Evolutionary conservation across 768 basidiomycete genomes (phyloP).

Genomic region (Amylocystis lapponica): DNA sequence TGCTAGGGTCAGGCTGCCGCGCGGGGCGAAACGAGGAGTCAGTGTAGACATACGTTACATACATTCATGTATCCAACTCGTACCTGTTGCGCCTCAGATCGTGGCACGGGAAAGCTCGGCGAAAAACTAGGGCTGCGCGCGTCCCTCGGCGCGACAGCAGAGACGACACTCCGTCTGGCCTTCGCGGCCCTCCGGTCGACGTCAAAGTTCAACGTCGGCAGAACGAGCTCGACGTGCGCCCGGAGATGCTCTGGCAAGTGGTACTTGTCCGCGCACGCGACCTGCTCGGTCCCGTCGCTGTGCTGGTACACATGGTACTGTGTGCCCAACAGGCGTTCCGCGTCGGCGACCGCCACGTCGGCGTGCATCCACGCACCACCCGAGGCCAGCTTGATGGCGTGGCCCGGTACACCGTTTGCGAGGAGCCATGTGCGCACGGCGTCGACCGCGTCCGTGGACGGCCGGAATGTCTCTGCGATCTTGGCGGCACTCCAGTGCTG

Average conservation of each 20-base stretch:
- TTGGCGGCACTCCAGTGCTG: slow-evolving; percentile 41
- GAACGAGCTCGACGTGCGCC: slow-evolving; percentile 58
- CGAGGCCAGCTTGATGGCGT: slow-evolving; percentile 33
- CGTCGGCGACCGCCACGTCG: slow-evolving; percentile 36
- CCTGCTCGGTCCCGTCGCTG: slow-evolving; percentile 40
- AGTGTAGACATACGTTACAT: slow-evolving; percentile 2
- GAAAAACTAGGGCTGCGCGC: not conserved
- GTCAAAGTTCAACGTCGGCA: slow-evolving; percentile 68
- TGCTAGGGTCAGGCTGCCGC: not conserved
- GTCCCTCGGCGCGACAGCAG: slow-evolving; percentile 7
- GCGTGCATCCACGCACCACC: slow-evolving; percentile 42
- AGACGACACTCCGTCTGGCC: not conserved
- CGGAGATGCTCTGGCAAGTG: slow-evolving; percentile 55
- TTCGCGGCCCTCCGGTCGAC: slow-evolving; percentile 29
- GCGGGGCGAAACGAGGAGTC: not conserved
- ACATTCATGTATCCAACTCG: too few species aligned
- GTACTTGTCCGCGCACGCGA: slow-evolving; percentile 58
- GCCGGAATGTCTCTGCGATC: slow-evolving; percentile 41
- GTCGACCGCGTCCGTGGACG: slow-evolving; percentile 34
- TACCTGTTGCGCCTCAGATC: too few species aligned
- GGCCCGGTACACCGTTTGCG: slow-evolving; percentile 33
- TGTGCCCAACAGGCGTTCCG: slow-evolving; percentile 37
- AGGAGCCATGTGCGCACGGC: slow-evolving; percentile 40
- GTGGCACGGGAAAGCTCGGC: slow-evolving; percentile 5
- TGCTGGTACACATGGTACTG: slow-evolving; percentile 50